Evolutionary conservation across 163 green algal species (phyloP).

Genomic region (Scenedesmus sp.): DNA sequence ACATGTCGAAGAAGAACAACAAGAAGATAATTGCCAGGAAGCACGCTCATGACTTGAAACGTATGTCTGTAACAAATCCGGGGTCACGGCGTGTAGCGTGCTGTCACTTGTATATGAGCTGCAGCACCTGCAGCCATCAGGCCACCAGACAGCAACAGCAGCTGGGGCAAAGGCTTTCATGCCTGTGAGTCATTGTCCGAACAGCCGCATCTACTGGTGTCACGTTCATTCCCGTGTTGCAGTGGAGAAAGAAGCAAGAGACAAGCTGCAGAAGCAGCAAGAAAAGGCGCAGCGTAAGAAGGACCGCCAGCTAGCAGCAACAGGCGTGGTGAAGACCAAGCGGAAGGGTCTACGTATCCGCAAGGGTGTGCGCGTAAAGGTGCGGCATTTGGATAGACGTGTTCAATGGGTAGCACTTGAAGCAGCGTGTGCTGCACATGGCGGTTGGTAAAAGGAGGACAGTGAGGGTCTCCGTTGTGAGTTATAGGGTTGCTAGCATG

Average conservation of each 20-base stretch:
- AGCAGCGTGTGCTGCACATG: neutral
- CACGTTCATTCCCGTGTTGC: neutral
- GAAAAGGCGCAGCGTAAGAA: conserved; percentile 51
- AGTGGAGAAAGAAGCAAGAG: conserved; percentile 54
- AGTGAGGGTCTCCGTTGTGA: neutral
- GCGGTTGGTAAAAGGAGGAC: too few species aligned
- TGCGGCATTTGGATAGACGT: neutral
- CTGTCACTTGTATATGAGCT: neutral
- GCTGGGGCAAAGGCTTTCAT: neutral
- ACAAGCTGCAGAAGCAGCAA: conserved; percentile 40
- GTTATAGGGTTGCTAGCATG: too few species aligned
- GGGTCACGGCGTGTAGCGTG: neutral
- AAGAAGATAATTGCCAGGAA: conserved; percentile 41
- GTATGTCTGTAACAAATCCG: conserved; percentile 30
- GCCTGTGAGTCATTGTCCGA: neutral
- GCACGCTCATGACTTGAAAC: conserved; percentile 53
- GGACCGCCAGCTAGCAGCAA: conserved; percentile 31
- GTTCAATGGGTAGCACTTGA: neutral
- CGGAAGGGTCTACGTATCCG: conserved; percentile 49
- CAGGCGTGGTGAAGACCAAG: conserved; percentile 32
- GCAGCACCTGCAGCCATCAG: neutral
- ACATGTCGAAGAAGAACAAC: conserved; percentile 68
- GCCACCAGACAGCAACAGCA: neutral
- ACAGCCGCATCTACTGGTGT: neutral
- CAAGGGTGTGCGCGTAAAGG: conserved; percentile 57